Percentiles rank a stretch among this genome's conserved stretches.
phyloP scores from a whole-genome alignment of 1,284 basidiomycete species.

The Cutaneotrichosporon cavernicola region DNA sequence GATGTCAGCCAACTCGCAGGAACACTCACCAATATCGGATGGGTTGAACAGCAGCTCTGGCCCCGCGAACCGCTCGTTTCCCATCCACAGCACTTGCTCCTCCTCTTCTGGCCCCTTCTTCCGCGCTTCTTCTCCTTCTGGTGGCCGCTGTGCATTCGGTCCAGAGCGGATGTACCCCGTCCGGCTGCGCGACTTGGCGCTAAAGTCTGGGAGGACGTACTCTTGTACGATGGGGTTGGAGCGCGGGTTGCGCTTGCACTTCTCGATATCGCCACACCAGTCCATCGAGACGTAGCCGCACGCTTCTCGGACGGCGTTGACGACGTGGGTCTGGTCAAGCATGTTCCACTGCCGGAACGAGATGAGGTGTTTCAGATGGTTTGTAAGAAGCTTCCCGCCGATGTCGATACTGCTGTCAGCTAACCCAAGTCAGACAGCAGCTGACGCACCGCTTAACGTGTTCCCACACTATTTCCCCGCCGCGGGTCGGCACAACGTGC shows the following conservation, averaged over 20 bases:
- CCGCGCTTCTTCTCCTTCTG: slow-evolving; percentile 9
- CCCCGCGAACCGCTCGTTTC: slow-evolving; percentile 83
- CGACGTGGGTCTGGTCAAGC: slow-evolving; percentile 88
- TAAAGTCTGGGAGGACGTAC: slow-evolving; percentile 85
- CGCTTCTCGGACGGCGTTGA: slow-evolving; percentile 82
- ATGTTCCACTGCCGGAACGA: slow-evolving; percentile 97
- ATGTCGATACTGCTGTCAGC: slow-evolving; percentile 70
- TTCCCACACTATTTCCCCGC: slow-evolving; percentile 69
- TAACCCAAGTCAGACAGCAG: background rate
- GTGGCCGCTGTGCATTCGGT: slow-evolving; percentile 36
- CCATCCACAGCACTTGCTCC: slow-evolving; percentile 80
- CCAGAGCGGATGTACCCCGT: slow-evolving; percentile 64
- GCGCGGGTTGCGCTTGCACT: slow-evolving; percentile 39
- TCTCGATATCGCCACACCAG: slow-evolving; percentile 71
- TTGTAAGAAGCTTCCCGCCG: slow-evolving; percentile 90
- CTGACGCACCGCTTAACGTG: slow-evolving; percentile 70
- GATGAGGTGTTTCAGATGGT: slow-evolving; percentile 87
- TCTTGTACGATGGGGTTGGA: slow-evolving; percentile 73
- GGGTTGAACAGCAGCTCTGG: slow-evolving; percentile 87
- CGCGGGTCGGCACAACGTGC: slow-evolving; percentile 80
- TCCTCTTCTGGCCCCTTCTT: slow-evolving; percentile 47
- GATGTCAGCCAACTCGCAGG: slow-evolving; percentile 9
- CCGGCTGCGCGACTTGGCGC: slow-evolving; percentile 58
- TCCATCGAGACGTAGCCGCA: slow-evolving; percentile 82
- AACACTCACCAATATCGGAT: slow-evolving; percentile 71